Conservation (phyloP, 2,329 filamentous ascomycete genomes). For the Cephalotrichum gorgonifer region DNA sequence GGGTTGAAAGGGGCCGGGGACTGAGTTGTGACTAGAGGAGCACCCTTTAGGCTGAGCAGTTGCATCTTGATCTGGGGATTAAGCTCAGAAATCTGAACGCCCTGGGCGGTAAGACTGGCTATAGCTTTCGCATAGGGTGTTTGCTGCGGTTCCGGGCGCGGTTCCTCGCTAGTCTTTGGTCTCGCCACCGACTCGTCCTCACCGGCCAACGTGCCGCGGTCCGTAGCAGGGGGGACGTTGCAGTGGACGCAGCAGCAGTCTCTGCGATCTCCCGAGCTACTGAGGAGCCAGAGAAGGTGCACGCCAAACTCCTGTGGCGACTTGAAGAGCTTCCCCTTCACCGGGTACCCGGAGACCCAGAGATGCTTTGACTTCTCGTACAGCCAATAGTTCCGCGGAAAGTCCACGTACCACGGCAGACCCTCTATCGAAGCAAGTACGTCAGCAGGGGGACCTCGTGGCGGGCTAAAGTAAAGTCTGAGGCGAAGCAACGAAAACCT, state of each 20-base stretch:
- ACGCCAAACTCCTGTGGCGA: slow-evolving; percentile 42
- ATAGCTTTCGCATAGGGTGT: slow-evolving; percentile 7
- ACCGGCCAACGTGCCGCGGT: slow-evolving; percentile 12
- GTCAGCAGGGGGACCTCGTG: background rate
- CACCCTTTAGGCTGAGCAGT: background rate
- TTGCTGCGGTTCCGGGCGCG: slow-evolving; percentile 9
- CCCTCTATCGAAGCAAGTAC: slow-evolving; percentile 22
- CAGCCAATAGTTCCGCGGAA: slow-evolving; percentile 34
- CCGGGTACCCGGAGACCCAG: slow-evolving; percentile 37
- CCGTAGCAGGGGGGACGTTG: slow-evolving; percentile 19
- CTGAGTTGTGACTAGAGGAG: background rate
- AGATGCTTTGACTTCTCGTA: slow-evolving; percentile 38
- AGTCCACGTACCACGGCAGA: slow-evolving; percentile 32
- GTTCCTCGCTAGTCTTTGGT: slow-evolving; percentile 6
- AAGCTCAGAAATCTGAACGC: background rate
- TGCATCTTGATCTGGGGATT: background rate
- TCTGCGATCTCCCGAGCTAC: slow-evolving; percentile 32
- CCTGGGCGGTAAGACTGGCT: slow-evolving; percentile 1
- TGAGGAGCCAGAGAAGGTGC: slow-evolving; percentile 41
- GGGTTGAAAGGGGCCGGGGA: background rate
- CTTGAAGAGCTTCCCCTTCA: slow-evolving; percentile 37
- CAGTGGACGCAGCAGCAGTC: slow-evolving; percentile 43
- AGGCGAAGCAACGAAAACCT: slow-evolving; percentile 8
- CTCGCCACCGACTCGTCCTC: slow-evolving; percentile 15
- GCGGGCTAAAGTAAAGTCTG: slow-evolving; percentile 7